Conservation (phyloP, 2,329 filamentous ascomycete genomes). For the Phoma sp. region DNA sequence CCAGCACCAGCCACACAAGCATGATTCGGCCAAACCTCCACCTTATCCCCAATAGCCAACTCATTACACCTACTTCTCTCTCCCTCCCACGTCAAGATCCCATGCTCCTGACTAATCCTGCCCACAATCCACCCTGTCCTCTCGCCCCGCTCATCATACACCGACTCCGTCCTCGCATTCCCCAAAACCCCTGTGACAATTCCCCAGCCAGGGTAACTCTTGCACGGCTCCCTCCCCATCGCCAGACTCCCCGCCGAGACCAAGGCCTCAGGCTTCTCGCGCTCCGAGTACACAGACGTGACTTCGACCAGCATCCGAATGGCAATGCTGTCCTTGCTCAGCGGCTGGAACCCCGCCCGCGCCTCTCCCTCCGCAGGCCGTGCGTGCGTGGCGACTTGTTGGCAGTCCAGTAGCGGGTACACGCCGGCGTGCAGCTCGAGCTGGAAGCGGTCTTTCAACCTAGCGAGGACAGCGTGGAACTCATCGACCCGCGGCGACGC, state of each 20-base stretch:
- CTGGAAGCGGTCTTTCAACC: conserved; percentile 37
- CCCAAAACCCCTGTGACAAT: conserved; percentile 66
- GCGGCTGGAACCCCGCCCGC: conserved; percentile 32
- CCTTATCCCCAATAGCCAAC: conserved; percentile 67
- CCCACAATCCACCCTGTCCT: conserved; percentile 69
- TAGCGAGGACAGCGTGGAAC: conserved; percentile 51
- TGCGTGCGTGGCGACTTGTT: conserved; percentile 77
- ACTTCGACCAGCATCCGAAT: conserved; percentile 75
- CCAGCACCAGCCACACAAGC: conserved; percentile 76
- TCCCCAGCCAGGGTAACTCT: conserved; percentile 74
- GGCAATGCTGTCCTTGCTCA: conserved; percentile 65
- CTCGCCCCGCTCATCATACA: conserved; percentile 35
- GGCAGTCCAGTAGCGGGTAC: conserved; percentile 77
- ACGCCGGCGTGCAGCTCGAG: conserved; percentile 79
- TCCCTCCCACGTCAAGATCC: conserved; percentile 68
- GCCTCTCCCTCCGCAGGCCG: conserved; percentile 44
- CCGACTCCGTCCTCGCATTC: conserved; percentile 24
- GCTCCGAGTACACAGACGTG: conserved; percentile 65
- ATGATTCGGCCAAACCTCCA: conserved; percentile 80
- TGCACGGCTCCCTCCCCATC: conserved; percentile 74
- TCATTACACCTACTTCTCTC: conserved; percentile 38
- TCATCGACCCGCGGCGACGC: conserved; percentile 46
- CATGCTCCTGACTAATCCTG: conserved; percentile 79
- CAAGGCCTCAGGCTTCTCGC: conserved; percentile 64
- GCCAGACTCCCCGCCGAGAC: conserved; percentile 73